phyloP scores from a whole-genome alignment of 257 asterid genomes.

The Ehretia macrophylla region DNA sequence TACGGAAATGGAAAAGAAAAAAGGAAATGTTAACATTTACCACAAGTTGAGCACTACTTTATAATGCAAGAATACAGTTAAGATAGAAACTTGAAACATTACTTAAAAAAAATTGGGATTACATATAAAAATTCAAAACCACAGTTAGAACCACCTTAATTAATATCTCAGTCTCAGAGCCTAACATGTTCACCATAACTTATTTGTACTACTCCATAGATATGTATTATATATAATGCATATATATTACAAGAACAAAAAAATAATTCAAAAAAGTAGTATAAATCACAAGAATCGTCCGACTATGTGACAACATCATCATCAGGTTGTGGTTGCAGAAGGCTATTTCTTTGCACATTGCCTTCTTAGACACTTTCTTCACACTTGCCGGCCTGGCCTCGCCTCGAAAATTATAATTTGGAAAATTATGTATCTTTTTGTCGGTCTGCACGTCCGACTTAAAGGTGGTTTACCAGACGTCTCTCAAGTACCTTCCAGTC shows the following conservation, averaged over 20 bases:
- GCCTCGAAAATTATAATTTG: neutral
- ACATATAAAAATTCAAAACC: neutral
- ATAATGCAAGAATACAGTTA: no score
- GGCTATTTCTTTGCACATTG: constrained; percentile 3
- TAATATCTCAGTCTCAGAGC: neutral
- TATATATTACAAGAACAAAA: neutral
- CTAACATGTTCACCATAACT: neutral
- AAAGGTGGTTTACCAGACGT: constrained; percentile 67
- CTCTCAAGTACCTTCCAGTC: constrained; percentile 75
- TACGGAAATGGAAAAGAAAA: no score
- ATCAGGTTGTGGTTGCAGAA: neutral
- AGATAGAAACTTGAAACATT: neutral
- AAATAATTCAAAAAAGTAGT: neutral
- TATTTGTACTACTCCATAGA: neutral
- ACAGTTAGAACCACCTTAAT: no score
- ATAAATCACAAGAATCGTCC: neutral
- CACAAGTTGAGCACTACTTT: no score
- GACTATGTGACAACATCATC: neutral
- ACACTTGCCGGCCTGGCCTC: neutral
- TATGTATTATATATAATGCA: neutral
- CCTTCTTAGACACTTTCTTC: neutral
- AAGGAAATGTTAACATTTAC: no score
- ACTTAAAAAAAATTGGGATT: neutral
- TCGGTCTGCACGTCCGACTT: neutral
- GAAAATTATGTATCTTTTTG: neutral